Conservation (phyloP, 805 yeast genomes). For the Candida succiphila region DNA sequence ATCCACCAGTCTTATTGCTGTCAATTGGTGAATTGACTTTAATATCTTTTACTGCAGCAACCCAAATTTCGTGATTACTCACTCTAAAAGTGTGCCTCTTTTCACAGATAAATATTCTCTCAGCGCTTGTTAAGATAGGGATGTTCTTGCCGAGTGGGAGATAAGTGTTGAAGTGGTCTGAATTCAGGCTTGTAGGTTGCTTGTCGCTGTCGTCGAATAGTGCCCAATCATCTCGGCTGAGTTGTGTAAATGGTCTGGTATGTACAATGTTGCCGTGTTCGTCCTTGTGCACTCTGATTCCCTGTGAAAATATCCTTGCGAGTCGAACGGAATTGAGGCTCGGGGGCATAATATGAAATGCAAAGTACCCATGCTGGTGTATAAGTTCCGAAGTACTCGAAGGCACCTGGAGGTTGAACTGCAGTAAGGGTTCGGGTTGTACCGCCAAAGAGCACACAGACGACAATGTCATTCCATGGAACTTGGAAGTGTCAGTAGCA, state of each 20-base stretch:
- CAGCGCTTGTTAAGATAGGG: constrained; percentile 51
- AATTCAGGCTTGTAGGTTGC: constrained; percentile 7
- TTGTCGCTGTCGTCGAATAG: constrained; percentile 16
- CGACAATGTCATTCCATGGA: constrained; percentile 77
- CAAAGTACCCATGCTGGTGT: constrained; percentile 49
- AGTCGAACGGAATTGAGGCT: constrained; percentile 39
- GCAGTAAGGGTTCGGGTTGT: constrained; percentile 66
- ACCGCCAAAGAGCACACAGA: constrained; percentile 79
- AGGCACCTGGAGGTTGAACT: constrained; percentile 81
- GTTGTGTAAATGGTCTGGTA: constrained; percentile 45
- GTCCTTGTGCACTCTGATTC: constrained; percentile 30
- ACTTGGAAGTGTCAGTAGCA: constrained; percentile 8
- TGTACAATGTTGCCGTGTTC: constrained; percentile 20
- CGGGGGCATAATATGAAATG: constrained; percentile 71
- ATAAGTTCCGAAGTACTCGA: constrained; percentile 66
- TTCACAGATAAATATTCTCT: constrained; percentile 53
- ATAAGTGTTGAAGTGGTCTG: constrained; percentile 5
- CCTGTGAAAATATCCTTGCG: constrained; percentile 56
- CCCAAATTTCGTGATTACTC: constrained; percentile 88
- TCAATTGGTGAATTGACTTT: constrained; percentile 16
- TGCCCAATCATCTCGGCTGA: constrained; percentile 26
- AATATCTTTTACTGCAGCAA: constrained; percentile 64
- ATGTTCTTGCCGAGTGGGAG: constrained; percentile 21
- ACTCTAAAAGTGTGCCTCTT: constrained; percentile 42
- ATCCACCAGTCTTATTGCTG: constrained; percentile 44